Evolutionary conservation across 345 rosid genomes (phyloP), one percentile per base, ranked within the genome.

Genomic region (Lenwebbia sp.): DNA sequence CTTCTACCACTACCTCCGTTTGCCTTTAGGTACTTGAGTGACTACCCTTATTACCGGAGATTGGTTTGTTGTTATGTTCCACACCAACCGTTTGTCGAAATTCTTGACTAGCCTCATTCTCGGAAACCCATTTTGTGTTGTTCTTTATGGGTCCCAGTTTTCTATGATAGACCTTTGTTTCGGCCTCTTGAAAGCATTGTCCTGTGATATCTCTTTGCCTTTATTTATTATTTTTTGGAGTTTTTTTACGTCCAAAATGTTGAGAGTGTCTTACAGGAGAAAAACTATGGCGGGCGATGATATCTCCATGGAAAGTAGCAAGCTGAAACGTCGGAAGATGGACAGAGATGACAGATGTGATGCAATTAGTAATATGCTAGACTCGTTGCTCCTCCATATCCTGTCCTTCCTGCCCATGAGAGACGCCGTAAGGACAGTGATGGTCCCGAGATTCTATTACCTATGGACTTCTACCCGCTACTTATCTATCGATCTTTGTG

Each of bases 381-480:
- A n/a, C 33, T 58, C 17, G 33, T 17, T 0, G 65, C 17, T 58
- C 65, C 65, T 58, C 15, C 33, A 58, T 58, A 26, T n/a, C 5
- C 2, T n/a, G 33, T 58, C 65, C 65, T 58, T 58, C 65, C 33
- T 58, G 33, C 65, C 65, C 65, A n/a, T 7, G 65, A 58, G 65
- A n/a, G 33, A 58, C 2, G 17, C 65, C 2, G 2, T 0, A 2
- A n/a, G 65, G 65, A 58, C 65, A 12, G 33, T 0, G 65, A 0
- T 58, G 65, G 17, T 58, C 65, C 65, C 33, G 2, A 2, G 65
- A 1, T 58, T 58, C 65, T 8, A 17, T 58, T 58, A n/a, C 65
- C 65, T 12, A 4, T n/a, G 19, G 33, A 58, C 70, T 58, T 58
- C 1, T n/a, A 58, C 0, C 33, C 9, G 9, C 70, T 33, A 13